Percentiles rank a stretch among this genome's conserved stretches.
Evolutionary conservation across 2,329 filamentous ascomycete genomes (phyloP).

Genomic region (Pseudocercospora fijiensis): DNA sequence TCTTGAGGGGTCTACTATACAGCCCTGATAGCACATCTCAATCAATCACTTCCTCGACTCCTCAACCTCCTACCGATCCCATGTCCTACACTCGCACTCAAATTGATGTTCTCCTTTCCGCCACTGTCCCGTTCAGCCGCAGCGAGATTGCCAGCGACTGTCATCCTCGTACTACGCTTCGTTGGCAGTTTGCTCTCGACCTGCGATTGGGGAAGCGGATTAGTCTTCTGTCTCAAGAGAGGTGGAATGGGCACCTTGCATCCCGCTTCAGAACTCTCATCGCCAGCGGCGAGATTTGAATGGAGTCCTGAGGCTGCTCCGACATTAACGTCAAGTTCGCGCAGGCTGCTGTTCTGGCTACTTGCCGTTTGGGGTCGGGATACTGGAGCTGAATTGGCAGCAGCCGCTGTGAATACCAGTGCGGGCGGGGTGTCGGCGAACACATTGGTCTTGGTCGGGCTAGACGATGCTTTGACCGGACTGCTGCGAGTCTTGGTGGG

Average conservation of each 20-base stretch:
- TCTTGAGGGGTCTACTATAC: neutral
- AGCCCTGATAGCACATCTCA: neutral
- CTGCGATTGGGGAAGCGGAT: constrained; percentile 25
- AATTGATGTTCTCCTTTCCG: constrained; percentile 40
- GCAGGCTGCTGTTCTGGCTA: constrained; percentile 38
- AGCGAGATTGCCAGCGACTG: constrained; percentile 38
- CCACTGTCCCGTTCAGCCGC: constrained; percentile 35
- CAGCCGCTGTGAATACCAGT: constrained; percentile 21
- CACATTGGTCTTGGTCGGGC: constrained; percentile 37
- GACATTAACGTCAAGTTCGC: constrained; percentile 52
- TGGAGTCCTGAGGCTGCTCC: constrained; percentile 33
- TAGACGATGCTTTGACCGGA: constrained; percentile 32
- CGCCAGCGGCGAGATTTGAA: constrained; percentile 23
- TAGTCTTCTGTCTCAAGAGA: constrained; percentile 48
- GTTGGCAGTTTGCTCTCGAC: constrained; percentile 46
- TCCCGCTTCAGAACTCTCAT: constrained; percentile 36
- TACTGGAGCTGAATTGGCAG: constrained; percentile 26
- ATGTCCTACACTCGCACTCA: constrained; percentile 40
- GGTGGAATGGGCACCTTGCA: constrained; percentile 36
- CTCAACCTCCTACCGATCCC: constrained; percentile 48
- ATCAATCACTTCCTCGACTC: constrained; percentile 27
- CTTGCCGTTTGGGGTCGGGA: constrained; percentile 33
- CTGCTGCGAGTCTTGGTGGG: constrained; percentile 32
- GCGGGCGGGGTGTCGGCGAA: constrained; percentile 37
- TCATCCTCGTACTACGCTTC: constrained; percentile 44